Base-by-base conservation (phyloP, 2,329 filamentous ascomycete genomes). In the Phyllosticta capitalensis region DNA sequence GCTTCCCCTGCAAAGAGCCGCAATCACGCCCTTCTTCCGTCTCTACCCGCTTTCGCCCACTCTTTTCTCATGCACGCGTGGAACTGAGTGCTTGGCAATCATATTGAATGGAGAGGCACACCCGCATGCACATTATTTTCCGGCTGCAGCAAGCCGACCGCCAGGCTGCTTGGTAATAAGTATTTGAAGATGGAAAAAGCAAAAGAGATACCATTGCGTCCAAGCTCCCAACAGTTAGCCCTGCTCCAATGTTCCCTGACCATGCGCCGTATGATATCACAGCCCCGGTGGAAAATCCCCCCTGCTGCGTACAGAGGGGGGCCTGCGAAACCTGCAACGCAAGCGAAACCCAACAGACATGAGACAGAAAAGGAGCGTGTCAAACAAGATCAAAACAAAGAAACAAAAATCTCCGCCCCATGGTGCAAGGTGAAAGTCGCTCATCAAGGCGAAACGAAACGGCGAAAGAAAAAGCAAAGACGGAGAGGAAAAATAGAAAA, bases 191-290 rank as follows among this genome's bases (percentile, higher is more conserved):
- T 3, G 38, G 38, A 45, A 45, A 45, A 45, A n/a, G 38, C 38
- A 45, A 45, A 45, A 45, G 38, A 54, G 24, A 9, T 6, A 54
- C 17, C 14, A 48, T 26, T 33, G 17, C 30, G 17, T 45, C 20
- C 12, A 45, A 58, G 33, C 21, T 21, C 51, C 30, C n/a, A n/a
- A n/a, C n/a, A n/a, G n/a, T n/a, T n/a, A n/a, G n/a, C n/a, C 24
- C 24, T 26, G 24, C 24, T 26, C 24, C 22, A 54, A 48, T 45
- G n/a, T n/a, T 45, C 17, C 56, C 56, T 21, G 33, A 22, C 56
- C 52, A 54, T 59, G 52, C 56, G 56, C 56, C 51, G 48, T 26
- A 59, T 59, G 56, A 59, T 59, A 59, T 54, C 56, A 59, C 52
- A 54, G 22, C 33, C 38, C 52, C 56, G n/a, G 38, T 52, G 21